Conservation (phyloP, 2,329 filamentous ascomycete species). For the Lecanicillium sp. region DNA sequence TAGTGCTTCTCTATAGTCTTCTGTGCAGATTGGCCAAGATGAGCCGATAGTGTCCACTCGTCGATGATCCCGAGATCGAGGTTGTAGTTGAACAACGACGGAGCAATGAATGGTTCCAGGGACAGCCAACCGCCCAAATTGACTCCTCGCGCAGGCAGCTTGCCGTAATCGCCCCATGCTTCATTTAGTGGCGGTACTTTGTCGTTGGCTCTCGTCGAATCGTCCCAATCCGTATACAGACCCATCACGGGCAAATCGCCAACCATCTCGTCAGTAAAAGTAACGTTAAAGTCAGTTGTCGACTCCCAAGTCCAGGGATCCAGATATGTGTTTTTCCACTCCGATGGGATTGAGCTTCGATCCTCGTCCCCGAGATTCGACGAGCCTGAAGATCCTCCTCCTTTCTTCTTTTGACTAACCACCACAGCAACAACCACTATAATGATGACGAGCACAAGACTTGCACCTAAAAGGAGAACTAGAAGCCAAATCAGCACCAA, state of each 20-base stretch:
- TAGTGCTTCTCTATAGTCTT: constrained; percentile 85
- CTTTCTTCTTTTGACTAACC: constrained; percentile 52
- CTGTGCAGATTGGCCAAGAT: constrained; percentile 60
- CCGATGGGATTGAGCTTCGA: constrained; percentile 50
- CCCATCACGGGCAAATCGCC: constrained; percentile 90
- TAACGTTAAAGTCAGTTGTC: constrained; percentile 86
- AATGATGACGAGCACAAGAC: constrained; percentile 42
- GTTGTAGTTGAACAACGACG: constrained; percentile 75
- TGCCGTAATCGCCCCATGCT: constrained; percentile 68
- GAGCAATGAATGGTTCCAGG: constrained; percentile 91
- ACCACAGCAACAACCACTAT: constrained; percentile 56
- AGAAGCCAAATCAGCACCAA: constrained; percentile 5
- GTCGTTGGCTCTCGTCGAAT: constrained; percentile 68
- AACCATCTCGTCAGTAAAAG: constrained; percentile 78
- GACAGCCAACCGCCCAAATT: constrained; percentile 93
- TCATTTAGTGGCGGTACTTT: constrained; percentile 73
- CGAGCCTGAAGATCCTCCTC: constrained; percentile 13
- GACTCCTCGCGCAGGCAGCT: constrained; percentile 76
- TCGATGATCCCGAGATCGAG: constrained; percentile 63
- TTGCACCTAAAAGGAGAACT: not conserved
- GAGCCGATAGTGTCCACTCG: constrained; percentile 71
- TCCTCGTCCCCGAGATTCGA: constrained; percentile 42
- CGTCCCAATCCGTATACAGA: constrained; percentile 77
- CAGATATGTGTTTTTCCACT: constrained; percentile 66
- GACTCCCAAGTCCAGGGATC: constrained; percentile 92